Percentiles rank a stretch among this genome's conserved stretches.
These are phyloP conservation scores for Curvularia sp. DNA, from an alignment of 2,329 filamentous ascomycete species.

Conservation along the genomic window DNA sequence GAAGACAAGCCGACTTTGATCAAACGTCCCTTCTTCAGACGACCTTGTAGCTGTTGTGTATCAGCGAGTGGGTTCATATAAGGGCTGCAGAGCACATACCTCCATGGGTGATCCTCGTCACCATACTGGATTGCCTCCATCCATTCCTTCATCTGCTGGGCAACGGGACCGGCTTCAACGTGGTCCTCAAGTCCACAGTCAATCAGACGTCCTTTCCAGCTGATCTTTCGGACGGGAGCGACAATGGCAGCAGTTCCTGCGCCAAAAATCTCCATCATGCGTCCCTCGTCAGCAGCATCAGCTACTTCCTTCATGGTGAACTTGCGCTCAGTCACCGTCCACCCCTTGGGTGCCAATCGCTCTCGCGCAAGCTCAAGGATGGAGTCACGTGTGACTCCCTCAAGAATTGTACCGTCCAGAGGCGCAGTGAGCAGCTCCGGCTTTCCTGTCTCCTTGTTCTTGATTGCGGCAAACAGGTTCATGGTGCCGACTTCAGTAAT, in stretches of 20 bases:
- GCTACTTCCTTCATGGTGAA: constrained; percentile 88
- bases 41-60: constrained; percentile 39
- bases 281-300: constrained; percentile 81
- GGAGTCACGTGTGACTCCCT: constrained; percentile 92
- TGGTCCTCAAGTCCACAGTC: constrained; percentile 81
- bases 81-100: constrained; percentile 58
- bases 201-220: constrained; percentile 82
- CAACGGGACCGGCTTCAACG: constrained; percentile 87
- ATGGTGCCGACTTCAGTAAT: constrained; percentile 98
- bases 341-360: constrained; percentile 82
- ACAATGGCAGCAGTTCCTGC: constrained; percentile 94
- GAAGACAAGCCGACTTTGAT: background rate
- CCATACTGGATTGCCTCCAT: constrained; percentile 96
- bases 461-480: constrained; percentile 92
- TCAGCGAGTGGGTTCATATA: constrained; percentile 25
- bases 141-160: constrained; percentile 91
- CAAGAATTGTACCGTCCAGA: constrained; percentile 93
- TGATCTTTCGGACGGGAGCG: constrained; percentile 85
- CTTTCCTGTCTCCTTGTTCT: constrained; percentile 84
- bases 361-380: constrained; percentile 87
- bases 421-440: constrained; percentile 95
- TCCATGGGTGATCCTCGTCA: constrained; percentile 86
- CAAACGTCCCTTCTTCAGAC: constrained; percentile 8
- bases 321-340: constrained; percentile 87
- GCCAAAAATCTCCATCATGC: constrained; percentile 92